Evolutionary conservation across 73 alveolate species (phyloP), one percentile per base, ranked within the genome.

Genomic region (Halteria grandinella): DNA sequence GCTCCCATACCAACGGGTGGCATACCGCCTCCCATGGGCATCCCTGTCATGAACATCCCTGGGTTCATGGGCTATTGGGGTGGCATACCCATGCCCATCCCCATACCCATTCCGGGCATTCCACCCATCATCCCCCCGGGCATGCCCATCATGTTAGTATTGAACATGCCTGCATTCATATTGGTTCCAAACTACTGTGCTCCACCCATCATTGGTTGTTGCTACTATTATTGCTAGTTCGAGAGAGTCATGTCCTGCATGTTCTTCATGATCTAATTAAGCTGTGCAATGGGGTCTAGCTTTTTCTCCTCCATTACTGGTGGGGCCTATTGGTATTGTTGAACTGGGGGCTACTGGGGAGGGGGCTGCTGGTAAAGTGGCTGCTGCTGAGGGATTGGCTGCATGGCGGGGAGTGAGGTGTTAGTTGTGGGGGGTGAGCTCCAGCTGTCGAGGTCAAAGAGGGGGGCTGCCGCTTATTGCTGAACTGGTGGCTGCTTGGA

Each of bases 211-310:
- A 41, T 45, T 4, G 47, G 47, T n/a, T n/a, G 34, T 25, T 49
- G 28, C 50, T 64, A 24, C 11, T 23, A 32, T 27, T 71, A 15
- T 14, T 53, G 63, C 20, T 47, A 17, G 15, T 71, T 21, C 4
- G 37, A 34, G 0, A 66, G n/a, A 1, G 55, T 36, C 75, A 80
- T 51, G 36, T 80, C 69, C 14, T 36, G 41, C 91, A 80, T 80
- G 34, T 80, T 80, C 28, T 34, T 32, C 91, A 80, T 80, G 15
- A 80, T 80, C 28, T 53, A 51, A 43, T 80, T 80, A 15, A 80
- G 64, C 27, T 80, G 36, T 0, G 47, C 17, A 0, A 80, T 20
- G 17, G 64, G 69, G 36, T 55, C 77, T 14, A 28, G 57, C 12
- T 40, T 47, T 33, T 50, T 33, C 39, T 40, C 23, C 74, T 33